phyloP scores from a whole-genome alignment of 495 filamentous ascomycete genomes.

The Baudoinia panamericana region DNA sequence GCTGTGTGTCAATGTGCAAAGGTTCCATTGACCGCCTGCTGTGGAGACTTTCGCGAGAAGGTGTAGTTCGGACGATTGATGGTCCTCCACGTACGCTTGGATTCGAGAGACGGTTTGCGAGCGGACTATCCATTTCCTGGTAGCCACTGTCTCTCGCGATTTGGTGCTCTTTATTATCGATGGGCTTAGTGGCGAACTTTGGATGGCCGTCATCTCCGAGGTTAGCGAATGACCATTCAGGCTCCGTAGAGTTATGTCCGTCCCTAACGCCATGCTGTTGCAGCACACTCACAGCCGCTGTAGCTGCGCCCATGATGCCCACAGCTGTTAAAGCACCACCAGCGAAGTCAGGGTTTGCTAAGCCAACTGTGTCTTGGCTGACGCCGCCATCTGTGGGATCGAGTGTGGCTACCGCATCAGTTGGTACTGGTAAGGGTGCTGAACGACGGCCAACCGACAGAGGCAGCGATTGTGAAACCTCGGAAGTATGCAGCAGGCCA shows the following conservation, averaged over 20 bases:
- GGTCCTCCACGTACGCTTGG: not conserved
- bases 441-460: no score
- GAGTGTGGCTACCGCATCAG: no score
- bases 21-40: constrained; percentile 18
- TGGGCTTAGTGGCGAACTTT: not conserved
- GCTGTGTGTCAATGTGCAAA: constrained; percentile 20
- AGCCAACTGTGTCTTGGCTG: no score
- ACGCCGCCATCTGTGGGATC: no score
- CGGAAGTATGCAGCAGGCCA: not conserved
- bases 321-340: no score
- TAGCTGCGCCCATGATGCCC: no score
- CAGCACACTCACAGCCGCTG: no score
- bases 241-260: not conserved
- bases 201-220: not conserved
- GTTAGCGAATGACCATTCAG: constrained; percentile 9
- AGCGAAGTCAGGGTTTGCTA: no score
- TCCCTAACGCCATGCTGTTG: not conserved
- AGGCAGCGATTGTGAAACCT: not conserved
- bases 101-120: constrained; percentile 5
- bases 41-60: constrained; percentile 10
- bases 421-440: no score
- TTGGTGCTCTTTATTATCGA: constrained; percentile 18
- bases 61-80: not conserved
- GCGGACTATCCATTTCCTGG: constrained; percentile 24
- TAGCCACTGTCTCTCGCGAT: constrained; percentile 33